These are phyloP conservation scores for Russula ochroleuca DNA, from an alignment of 768 basidiomycete genomes.

Conservation along the genomic window DNA sequence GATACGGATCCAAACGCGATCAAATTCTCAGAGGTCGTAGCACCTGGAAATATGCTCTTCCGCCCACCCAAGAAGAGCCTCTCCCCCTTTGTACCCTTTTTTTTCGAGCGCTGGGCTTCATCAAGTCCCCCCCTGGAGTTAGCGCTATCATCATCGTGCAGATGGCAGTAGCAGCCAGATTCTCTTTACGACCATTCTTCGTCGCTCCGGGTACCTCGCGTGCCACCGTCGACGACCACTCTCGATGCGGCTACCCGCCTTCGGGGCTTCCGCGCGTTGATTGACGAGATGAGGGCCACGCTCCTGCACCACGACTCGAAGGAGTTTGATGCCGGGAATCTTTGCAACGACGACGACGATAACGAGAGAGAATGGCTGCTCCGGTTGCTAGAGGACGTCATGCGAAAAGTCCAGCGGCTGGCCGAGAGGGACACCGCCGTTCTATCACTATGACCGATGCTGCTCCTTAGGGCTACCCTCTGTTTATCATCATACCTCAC, in stretches of 20 bases:
- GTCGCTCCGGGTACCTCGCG: not conserved
- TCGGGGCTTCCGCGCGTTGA: slow-evolving; percentile 12
- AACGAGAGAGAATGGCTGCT: slow-evolving; percentile 8
- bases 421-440: not conserved
- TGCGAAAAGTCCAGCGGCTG: slow-evolving; percentile 14
- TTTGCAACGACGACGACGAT: not conserved
- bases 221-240: not conserved
- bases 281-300: slow-evolving; percentile 13
- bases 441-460: not conserved
- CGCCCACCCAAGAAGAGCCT: not conserved
- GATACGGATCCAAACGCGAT: not conserved
- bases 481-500: too few relatives aligned
- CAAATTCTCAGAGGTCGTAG: not conserved
- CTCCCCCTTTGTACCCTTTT: not conserved
- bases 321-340: not conserved
- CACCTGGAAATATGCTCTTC: not conserved
- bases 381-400: slow-evolving; percentile 19
- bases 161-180: too few relatives aligned
- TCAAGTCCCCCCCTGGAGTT: too few relatives aligned
- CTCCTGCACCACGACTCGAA: not conserved
- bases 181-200: not conserved
- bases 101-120: not conserved
- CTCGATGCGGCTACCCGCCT: slow-evolving; percentile 13
- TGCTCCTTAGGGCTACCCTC: not conserved
- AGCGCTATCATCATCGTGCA: too few relatives aligned